Evolutionary conservation across 208 protist genomes (phyloP), one percentile per base, ranked within the genome.

Genomic region (Trypanosomatidae sp.): DNA sequence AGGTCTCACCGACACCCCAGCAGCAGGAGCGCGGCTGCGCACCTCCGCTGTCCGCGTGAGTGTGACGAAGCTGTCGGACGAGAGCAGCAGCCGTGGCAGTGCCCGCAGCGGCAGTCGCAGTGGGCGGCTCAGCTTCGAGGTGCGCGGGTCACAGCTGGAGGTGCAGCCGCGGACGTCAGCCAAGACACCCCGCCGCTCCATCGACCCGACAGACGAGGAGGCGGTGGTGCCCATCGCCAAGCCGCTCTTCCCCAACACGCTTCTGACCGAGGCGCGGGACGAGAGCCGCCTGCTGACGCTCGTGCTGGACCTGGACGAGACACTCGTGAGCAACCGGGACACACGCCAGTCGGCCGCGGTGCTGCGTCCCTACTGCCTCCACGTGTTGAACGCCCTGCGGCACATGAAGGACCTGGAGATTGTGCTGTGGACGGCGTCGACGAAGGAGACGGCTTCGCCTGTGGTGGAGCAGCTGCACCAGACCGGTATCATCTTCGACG

Each of bases 351-450:
- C 81, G 6, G 79, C 69, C 17, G 91, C 94, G 49, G 90, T 95
- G 69, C 70, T 96, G 19, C 89, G 95, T 6, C 91, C 93, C 22
- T 98, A 95, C 82, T 88, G 83, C 74, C 77, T 97, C 41, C 91
- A 96, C 67, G 81, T 97, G 58, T 79, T 97, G 25, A 90, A 97
- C 55, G 90, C 91, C 2, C 82, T 98, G 53, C 90, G 85, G 0
- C 85, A 95, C 78, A 94, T 92, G 86, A 83, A 85, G 69, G 83
- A 89, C 22, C 44, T 97, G 62, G 95, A 98, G 80, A 90, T 98
- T 77, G 91, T 98, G 25, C 71, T 98, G 66, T 98, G 95, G 93
- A 98, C 95, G 10, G 95, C 95, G 3, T 97, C 91, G 10, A 98
- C 93, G 30, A 92, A 96, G 73, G 90, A 93, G 66, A 97, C 93